Evolutionary conservation across 176 grass and related monocot species (phyloP).

Genomic region (Zea luxurians): DNA sequence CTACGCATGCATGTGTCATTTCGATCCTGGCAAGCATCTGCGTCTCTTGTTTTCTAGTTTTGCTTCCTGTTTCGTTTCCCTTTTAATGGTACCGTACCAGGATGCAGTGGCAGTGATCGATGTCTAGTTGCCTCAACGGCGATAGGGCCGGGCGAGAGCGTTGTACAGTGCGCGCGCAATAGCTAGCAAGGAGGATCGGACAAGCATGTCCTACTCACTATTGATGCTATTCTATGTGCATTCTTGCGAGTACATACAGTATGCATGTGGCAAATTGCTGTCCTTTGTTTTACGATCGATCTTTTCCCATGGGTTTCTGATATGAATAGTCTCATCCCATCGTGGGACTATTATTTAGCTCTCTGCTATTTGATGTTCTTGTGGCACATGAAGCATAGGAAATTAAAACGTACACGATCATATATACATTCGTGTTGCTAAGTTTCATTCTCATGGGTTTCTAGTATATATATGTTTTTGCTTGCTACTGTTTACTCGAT

Average conservation of each 20-base stretch:
- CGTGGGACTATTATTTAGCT: not conserved
- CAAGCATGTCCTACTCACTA: slow-evolving; percentile 15
- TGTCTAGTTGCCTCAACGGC: not conserved
- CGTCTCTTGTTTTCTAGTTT: slow-evolving; percentile 33
- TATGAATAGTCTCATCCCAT: slow-evolving; percentile 36
- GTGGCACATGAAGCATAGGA: slow-evolving; percentile 22
- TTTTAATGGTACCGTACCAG: slow-evolving; percentile 36
- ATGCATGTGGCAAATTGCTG: slow-evolving; percentile 32
- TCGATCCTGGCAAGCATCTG: slow-evolving; percentile 28
- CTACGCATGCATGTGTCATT: slow-evolving; percentile 47
- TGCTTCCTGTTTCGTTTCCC: slow-evolving; percentile 50
- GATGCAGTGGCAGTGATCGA: slow-evolving; percentile 13
- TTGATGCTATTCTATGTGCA: slow-evolving; percentile 38
- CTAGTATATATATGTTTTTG: not conserved
- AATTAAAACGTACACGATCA: not conserved
- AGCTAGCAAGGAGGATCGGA: not conserved
- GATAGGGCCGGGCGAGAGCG: not conserved
- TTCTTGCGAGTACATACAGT: slow-evolving; percentile 11
- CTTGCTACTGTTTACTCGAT: not conserved
- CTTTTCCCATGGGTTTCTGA: slow-evolving; percentile 23
- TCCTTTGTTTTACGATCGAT: slow-evolving; percentile 29
- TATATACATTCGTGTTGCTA: not conserved
- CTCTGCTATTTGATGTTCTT: slow-evolving; percentile 22
- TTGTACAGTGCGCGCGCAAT: not conserved
- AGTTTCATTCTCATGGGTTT: not conserved